phyloP scores from a whole-genome alignment of 1,284 basidiomycete genomes.

The Ustilago nuda region DNA sequence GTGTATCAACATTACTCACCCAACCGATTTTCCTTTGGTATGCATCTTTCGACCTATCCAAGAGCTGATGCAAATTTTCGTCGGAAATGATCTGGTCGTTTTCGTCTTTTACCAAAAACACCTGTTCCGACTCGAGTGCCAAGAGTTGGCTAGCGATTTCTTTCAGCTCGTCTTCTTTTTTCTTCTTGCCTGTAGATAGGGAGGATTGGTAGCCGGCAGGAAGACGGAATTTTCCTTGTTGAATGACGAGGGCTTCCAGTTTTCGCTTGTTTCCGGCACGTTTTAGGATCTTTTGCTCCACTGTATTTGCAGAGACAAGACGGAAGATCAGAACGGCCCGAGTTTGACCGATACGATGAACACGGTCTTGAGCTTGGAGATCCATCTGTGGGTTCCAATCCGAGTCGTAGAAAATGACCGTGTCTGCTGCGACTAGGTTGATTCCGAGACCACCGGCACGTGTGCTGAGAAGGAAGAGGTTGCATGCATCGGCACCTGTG shows the following conservation, averaged over 20 bases:
- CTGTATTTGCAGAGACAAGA: conserved; percentile 78
- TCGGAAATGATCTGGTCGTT: conserved; percentile 83
- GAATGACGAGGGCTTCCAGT: conserved; percentile 92
- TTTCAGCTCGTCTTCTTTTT: conserved; percentile 40
- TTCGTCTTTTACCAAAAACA: conserved; percentile 80
- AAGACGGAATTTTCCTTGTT: conserved; percentile 76
- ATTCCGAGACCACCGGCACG: conserved; percentile 87
- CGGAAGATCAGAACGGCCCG: conserved; percentile 78
- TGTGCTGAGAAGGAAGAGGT: conserved; percentile 89
- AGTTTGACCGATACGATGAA: conserved; percentile 94
- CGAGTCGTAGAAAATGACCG: conserved; percentile 79
- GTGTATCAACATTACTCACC: conserved; percentile 66
- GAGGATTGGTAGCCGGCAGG: conserved; percentile 30
- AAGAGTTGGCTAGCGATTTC: conserved; percentile 81
- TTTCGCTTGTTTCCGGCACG: conserved; percentile 87
- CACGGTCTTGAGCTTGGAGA: conserved; percentile 92
- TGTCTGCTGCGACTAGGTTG: conserved; percentile 89
- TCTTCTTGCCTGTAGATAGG: conserved; percentile 73
- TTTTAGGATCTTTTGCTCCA: conserved; percentile 91
- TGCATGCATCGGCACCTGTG: conserved; percentile 76
- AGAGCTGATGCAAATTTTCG: conserved; percentile 79
- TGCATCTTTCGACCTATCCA: conserved; percentile 84
- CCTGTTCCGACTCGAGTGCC: conserved; percentile 85
- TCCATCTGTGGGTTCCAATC: conserved; percentile 96
- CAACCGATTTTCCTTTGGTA: conserved; percentile 84